Evolutionary conservation across 371 early-diverging fungal genomes (phyloP).

Genomic region (Mortierella sp.): DNA sequence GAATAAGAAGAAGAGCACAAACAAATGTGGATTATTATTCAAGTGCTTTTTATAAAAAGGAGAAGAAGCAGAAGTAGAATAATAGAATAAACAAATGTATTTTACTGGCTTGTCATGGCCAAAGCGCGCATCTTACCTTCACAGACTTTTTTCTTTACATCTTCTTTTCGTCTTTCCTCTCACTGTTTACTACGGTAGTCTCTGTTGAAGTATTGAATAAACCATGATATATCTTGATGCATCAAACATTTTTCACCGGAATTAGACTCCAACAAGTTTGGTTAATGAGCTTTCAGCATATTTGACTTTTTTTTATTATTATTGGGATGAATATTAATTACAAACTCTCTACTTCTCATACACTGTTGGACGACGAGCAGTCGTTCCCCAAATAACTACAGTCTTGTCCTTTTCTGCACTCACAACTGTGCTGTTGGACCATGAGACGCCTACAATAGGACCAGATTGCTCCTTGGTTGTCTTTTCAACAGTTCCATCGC

Average conservation of each 20-base stretch:
- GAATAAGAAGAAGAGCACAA: neutral
- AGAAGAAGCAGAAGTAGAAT: too few relatives aligned
- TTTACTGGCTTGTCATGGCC: neutral
- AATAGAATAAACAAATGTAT: neutral
- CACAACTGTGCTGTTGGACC: conserved; percentile 73
- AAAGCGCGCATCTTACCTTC: too few relatives aligned
- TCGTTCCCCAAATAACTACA: conserved; percentile 73
- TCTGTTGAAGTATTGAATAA: too few relatives aligned
- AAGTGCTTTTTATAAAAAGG: conserved; percentile 3
- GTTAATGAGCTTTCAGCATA: too few relatives aligned
- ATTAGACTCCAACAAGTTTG: too few relatives aligned
- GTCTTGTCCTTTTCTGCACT: conserved; percentile 82
- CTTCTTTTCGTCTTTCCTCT: too few relatives aligned
- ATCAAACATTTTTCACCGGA: too few relatives aligned
- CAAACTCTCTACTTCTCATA: conserved; percentile 37
- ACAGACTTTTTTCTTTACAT: too few relatives aligned
- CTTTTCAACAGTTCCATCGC: conserved; percentile 60
- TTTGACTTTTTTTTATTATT: neutral
- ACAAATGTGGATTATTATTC: conserved; percentile 6
- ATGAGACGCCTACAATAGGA: conserved; percentile 73
- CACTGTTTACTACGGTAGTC: too few relatives aligned
- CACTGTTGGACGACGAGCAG: conserved; percentile 47
- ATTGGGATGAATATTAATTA: neutral
- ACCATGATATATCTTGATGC: too few relatives aligned
- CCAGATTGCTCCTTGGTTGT: conserved; percentile 60